These are phyloP conservation scores for Microthlaspi erraticum DNA, from an alignment of 345 rosid species.

Conservation along the genomic window DNA sequence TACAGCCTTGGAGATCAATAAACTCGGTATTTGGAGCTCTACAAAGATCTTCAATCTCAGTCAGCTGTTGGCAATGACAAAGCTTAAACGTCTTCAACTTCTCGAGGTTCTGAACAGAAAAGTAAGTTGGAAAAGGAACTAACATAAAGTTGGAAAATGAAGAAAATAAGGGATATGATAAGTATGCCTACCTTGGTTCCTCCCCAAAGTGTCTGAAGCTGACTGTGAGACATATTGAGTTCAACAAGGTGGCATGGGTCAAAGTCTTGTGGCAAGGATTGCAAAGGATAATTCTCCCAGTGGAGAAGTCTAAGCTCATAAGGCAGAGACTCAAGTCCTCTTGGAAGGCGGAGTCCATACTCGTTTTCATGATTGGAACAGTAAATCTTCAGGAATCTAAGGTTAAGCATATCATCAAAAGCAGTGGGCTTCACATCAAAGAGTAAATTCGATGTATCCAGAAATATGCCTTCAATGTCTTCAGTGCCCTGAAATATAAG, in stretches of 20 bases:
- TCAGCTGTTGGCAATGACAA: slow-evolving; percentile 17
- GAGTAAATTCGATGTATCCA: background rate
- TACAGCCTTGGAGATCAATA: slow-evolving; percentile 27
- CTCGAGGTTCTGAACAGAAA: slow-evolving; percentile 3
- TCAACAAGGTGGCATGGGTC: slow-evolving; percentile 29
- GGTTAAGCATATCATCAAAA: slow-evolving; percentile 32
- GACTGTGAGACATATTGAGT: slow-evolving; percentile 29
- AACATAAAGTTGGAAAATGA: background rate
- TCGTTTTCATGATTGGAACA: background rate
- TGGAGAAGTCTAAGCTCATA: slow-evolving; percentile 32
- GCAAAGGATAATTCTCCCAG: slow-evolving; percentile 40
- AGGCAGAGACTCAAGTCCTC: slow-evolving; percentile 28
- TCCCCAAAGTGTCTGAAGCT: slow-evolving; percentile 35
- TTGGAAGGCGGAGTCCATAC: background rate
- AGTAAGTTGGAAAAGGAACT: background rate
- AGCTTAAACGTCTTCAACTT: slow-evolving; percentile 27
- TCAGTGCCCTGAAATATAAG: slow-evolving; percentile 32
- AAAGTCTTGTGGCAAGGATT: slow-evolving; percentile 22
- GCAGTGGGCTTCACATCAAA: background rate
- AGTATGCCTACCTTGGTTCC: slow-evolving; percentile 27
- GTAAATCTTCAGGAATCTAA: slow-evolving; percentile 33
- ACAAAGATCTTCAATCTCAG: background rate
- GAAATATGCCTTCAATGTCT: slow-evolving; percentile 33
- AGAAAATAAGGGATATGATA: background rate
- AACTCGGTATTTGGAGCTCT: slow-evolving; percentile 10